phyloP scores from a whole-genome alignment of 192 early-diverging fungal species.

The Rhizophagus sp. region DNA sequence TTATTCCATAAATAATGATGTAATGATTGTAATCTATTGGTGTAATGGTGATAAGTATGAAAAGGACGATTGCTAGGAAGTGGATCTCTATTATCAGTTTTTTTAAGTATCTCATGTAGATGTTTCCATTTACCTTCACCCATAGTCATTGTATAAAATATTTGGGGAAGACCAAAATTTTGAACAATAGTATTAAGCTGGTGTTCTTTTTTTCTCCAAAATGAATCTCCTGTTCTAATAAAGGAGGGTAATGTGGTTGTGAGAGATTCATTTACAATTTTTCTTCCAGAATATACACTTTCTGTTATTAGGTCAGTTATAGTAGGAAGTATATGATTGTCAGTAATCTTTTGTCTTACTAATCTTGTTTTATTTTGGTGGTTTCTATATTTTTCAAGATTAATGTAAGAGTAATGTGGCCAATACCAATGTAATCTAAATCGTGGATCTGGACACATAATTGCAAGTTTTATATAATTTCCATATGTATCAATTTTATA shows the following conservation, averaged over 20 bases:
- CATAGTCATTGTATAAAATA: constrained; percentile 10
- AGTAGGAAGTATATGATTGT: too few relatives aligned
- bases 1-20: too few relatives aligned
- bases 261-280: too few relatives aligned
- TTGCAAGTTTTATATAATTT: constrained; percentile 17
- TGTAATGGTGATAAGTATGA: background rate
- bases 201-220: background rate
- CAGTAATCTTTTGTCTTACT: too few relatives aligned
- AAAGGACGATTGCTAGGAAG: background rate
- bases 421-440: constrained; percentile 12
- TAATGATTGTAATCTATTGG: too few relatives aligned
- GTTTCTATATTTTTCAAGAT: background rate
- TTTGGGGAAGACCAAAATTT: background rate
- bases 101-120: background rate
- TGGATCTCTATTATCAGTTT: background rate
- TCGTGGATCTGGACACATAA: background rate
- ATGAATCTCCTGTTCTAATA: background rate
- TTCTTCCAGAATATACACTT: too few relatives aligned
- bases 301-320: too few relatives aligned
- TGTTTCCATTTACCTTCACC: constrained; percentile 1
- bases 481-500: background rate
- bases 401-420: constrained; percentile 4
- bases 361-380: background rate
- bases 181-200: constrained; percentile 2
- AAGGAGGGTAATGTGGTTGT: background rate